Evolutionary conservation across 2,329 filamentous ascomycete species (phyloP), one percentile per base, ranked within the genome.

Genomic region (Fusarium temperatum): DNA sequence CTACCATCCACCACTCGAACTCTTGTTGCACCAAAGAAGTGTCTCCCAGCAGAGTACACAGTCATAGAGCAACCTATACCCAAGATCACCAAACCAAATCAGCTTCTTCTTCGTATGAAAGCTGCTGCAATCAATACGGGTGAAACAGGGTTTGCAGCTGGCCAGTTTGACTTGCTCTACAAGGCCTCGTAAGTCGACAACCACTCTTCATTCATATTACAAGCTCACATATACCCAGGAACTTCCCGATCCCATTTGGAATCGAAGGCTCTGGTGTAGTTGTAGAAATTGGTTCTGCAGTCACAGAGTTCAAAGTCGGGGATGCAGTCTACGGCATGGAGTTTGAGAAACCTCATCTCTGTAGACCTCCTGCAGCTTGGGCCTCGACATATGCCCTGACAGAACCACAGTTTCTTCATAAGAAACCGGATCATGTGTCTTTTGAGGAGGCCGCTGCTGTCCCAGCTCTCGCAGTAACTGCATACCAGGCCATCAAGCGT

Each of bases 1-100:
- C 42, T 84, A 53, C 81, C 83, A n/a, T 47, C 70, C 10, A 85
- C 80, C 3, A 87, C 85, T 83, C 83, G 84, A 67, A 82, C 84
- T 11, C 81, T 87, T 42, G 82, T 84, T 20, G 83, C 84, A 35
- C 82, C 79, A 0, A 83, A 80, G 48, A 81, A 82, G 63, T 82
- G 83, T 70, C 72, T 68, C 9, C 85, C 86, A 1, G 76, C 76
- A 1, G 78, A 68, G 14, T 87, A 83, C 66, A 80, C 84, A 30
- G 68, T 88, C 22, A 66, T 76, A 9, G 83, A 85, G 8, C 63
- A 85, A n/a, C 84, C 86, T 1, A 79, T 83, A 6, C 87, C 87
- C 0, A 73, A 70, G n/a, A 85, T 89, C 55, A 80, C 78, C 6
- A 74, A 80, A 12, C 82, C 85, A 4, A 79, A 84, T 35, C 81